Evolutionary conservation across 78 protist genomes (phyloP).

Genomic region (Dictyostelium intermedium): DNA sequence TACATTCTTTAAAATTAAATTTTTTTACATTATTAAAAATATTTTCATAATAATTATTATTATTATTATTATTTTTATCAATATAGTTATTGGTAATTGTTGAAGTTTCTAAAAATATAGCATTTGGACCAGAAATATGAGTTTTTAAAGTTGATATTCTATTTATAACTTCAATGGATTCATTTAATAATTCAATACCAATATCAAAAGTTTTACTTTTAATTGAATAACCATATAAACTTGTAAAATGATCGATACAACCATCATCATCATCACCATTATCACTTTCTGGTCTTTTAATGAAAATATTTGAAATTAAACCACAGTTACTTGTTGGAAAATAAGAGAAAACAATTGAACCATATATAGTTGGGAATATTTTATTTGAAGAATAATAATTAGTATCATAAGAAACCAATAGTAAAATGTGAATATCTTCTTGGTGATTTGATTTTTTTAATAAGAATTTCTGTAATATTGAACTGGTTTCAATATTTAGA

Average conservation of each 20-base stretch:
- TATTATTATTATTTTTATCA: not conserved
- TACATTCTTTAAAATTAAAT: not conserved
- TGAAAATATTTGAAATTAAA: not conserved
- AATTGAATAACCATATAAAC: not conserved
- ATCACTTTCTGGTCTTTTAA: not conserved
- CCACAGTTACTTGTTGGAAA: slow-evolving; percentile 36
- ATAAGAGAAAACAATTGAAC: slow-evolving; percentile 26
- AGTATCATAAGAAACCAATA: not conserved
- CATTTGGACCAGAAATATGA: slow-evolving; percentile 46
- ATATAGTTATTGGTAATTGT: not conserved
- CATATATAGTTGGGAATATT: not conserved
- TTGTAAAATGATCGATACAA: not conserved
- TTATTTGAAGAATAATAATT: no score
- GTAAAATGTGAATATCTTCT: not conserved
- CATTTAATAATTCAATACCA: slow-evolving; percentile 3
- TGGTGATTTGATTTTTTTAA: not conserved
- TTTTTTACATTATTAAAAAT: not conserved
- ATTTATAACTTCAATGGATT: slow-evolving; percentile 24
- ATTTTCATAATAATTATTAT: not conserved
- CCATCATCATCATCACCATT: not conserved
- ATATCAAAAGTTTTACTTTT: not conserved
- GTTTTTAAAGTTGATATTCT: slow-evolving; percentile 16
- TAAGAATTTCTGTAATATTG: not conserved
- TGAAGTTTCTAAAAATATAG: slow-evolving; percentile 34
- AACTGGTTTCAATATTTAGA: not conserved